Evolutionary conservation across 345 rosid species (phyloP).

Genomic region (Eutrema japonicum): DNA sequence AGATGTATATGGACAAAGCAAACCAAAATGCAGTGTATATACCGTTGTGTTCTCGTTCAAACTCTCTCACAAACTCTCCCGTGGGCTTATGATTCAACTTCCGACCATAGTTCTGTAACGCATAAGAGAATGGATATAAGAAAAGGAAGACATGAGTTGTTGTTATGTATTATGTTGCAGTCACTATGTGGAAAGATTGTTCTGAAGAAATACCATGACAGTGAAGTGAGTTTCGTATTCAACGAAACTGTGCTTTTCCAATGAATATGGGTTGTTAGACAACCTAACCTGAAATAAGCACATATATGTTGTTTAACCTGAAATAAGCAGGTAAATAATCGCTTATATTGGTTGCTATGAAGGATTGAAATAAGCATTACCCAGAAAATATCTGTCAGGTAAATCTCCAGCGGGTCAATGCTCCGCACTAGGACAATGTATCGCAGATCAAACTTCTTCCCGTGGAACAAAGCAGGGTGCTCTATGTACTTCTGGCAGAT

Average conservation of each 20-base stretch:
- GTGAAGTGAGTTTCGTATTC: constrained; percentile 98
- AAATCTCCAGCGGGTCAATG: constrained; percentile 77
- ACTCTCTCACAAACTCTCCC: constrained; percentile 76
- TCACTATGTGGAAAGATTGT: constrained; percentile 17
- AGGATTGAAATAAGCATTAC: constrained; percentile 47
- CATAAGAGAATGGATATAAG: constrained; percentile 29
- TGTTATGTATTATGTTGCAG: constrained; percentile 6
- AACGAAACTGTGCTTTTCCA: constrained; percentile 75
- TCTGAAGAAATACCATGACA: constrained; percentile 72
- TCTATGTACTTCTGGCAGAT: constrained; percentile 98
- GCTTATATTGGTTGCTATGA: not conserved
- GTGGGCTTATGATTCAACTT: constrained; percentile 80
- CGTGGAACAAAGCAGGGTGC: constrained; percentile 81
- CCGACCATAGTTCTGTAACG: constrained; percentile 81
- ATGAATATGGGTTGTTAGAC: constrained; percentile 82
- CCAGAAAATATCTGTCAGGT: constrained; percentile 86
- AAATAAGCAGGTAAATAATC: not conserved
- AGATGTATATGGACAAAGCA: constrained; percentile 4
- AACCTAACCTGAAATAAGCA: constrained; percentile 70
- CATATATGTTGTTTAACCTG: constrained; percentile 9
- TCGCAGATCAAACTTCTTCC: constrained; percentile 88
- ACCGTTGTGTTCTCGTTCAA: constrained; percentile 87
- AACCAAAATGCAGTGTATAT: constrained; percentile 38
- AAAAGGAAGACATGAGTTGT: not conserved
- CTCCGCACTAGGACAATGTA: constrained; percentile 75